Base-by-base conservation (phyloP, 495 filamentous ascomycete genomes). In the Podospora pseudopauciseta region DNA sequence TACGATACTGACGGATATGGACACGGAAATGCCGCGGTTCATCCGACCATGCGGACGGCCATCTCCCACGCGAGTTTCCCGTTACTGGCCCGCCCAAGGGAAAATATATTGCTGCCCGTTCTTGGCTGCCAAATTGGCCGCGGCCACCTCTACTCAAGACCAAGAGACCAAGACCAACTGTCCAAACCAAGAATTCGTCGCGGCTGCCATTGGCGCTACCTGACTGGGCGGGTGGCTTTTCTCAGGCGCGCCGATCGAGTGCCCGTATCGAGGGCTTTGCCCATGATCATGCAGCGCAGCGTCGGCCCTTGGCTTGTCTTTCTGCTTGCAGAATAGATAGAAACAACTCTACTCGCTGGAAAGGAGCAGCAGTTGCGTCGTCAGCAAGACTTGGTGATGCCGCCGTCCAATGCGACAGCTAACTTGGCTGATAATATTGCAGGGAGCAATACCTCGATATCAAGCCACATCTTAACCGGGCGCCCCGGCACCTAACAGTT, bases 1-100 rank as follows among this genome's bases (percentile, higher is more conserved):
- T 23, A 16, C 20, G 27, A 19, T 34, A 56, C 44, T 0, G 63
- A 56, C 26, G 18, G 18, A 56, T 54, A 28, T 56, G 1, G 44
- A 65, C 53, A 49, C 39, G 13, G 39, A 49, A 18, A 58, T 63
- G 59, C 65, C 44, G 65, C n/a, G 65, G 59, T 67, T 34, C 65
- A 49, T 55, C 23, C 53, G 32, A 49, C 39, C 39, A 49, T 49
- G 6, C 39, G 39, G 39, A 49, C 0, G 39, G 9, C 9, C 13
- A 49, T 49, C 15, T 49, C 39, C 39, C 39, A 49, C 39, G 39
- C 39, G 39, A 49, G 39, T 13, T 49, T 49, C 13, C 39, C 39
- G 39, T 13, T 49, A 49, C 39, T 49, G 39, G 39, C 39, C 39
- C 39, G 39, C 18, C 39, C 39, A 49, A 49, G 39, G 7, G 39